phyloP scores from a whole-genome alignment of 1,139 yeast genomes.

The Geotrichum australiense region DNA sequence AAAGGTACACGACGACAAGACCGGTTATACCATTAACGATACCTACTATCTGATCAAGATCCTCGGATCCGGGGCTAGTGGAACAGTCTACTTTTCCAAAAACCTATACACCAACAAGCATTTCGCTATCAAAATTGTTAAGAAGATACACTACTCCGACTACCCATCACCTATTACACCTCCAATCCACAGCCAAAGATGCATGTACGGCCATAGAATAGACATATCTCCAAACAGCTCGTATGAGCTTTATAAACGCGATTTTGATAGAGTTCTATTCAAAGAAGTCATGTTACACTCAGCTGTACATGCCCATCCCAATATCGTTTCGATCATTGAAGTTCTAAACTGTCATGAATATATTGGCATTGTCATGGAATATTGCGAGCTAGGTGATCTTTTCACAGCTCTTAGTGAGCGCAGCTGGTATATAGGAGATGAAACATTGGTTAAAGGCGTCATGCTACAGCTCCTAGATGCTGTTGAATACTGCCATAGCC shows the following conservation, averaged over 20 bases:
- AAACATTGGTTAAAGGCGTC: conserved; percentile 56
- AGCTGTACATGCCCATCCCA: conserved; percentile 69
- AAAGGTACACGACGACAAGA: conserved; percentile 1
- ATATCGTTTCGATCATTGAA: conserved; percentile 63
- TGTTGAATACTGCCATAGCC: conserved; percentile 58
- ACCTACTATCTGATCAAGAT: conserved; percentile 28
- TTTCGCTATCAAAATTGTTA: conserved; percentile 69
- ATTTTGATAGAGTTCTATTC: conserved; percentile 28
- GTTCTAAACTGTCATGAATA: conserved; percentile 40
- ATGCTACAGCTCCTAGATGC: conserved; percentile 72
- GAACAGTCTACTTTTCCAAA: conserved; percentile 67
- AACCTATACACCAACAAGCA: conserved; percentile 45
- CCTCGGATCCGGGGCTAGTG: conserved; percentile 91
- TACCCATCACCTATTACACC: neutral
- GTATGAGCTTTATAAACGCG: conserved; percentile 6
- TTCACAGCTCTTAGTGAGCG: conserved; percentile 71
- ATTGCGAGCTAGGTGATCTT: conserved; percentile 60
- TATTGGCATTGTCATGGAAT: conserved; percentile 73
- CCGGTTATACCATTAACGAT: conserved; percentile 9
- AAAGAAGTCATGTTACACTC: conserved; percentile 70
- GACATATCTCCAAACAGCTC: conserved; percentile 7
- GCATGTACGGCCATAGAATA: conserved; percentile 2
- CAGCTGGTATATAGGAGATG: conserved; percentile 46
- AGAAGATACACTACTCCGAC: conserved; percentile 34
- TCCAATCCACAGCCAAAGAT: neutral